A percentile compares a stretch with the other conserved stretches of the same genome.
phyloP scores from a whole-genome alignment of 2,329 filamentous ascomycete genomes.

The Diplodia intermedia region DNA sequence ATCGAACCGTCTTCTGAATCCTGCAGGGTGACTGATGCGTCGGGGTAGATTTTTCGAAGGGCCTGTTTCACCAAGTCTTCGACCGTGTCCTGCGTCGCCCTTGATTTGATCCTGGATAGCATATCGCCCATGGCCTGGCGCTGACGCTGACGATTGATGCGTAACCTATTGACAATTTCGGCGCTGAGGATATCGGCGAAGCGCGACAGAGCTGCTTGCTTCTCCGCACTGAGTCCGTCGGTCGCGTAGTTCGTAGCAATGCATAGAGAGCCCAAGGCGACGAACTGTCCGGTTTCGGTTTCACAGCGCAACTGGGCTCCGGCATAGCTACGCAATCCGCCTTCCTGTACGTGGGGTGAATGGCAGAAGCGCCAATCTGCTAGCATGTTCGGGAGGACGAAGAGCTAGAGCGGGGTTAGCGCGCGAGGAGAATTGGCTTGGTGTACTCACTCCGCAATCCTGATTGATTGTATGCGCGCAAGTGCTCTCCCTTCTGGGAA shows the following conservation, averaged over 20 bases:
- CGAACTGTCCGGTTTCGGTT: conserved; percentile 49
- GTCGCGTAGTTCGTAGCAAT: conserved; percentile 50
- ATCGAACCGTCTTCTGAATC: conserved; percentile 38
- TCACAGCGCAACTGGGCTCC: conserved; percentile 52
- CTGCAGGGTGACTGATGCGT: conserved; percentile 43
- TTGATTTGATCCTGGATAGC: conserved; percentile 34
- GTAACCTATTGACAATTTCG: conserved; percentile 51
- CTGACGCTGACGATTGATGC: conserved; percentile 50
- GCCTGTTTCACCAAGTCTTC: conserved; percentile 42
- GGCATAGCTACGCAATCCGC: conserved; percentile 53
- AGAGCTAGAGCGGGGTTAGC: conserved; percentile 42
- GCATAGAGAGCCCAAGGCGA: conserved; percentile 54
- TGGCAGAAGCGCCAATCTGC: conserved; percentile 55
- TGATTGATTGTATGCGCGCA: conserved; percentile 55
- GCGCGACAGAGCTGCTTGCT: conserved; percentile 47
- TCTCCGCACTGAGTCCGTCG: conserved; percentile 40
- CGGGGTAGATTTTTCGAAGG: conserved; percentile 46
- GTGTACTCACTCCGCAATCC: conserved; percentile 41
- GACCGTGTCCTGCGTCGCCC: conserved; percentile 37
- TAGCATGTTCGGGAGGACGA: conserved; percentile 52
- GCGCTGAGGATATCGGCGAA: conserved; percentile 51
- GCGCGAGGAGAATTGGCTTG: neutral
- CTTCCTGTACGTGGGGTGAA: conserved; percentile 51
- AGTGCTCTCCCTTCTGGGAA: conserved; percentile 55
- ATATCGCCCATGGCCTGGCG: conserved; percentile 50